Base-by-base conservation (phyloP, 768 basidiomycete genomes). In the Rhodotorula toruloides region DNA sequence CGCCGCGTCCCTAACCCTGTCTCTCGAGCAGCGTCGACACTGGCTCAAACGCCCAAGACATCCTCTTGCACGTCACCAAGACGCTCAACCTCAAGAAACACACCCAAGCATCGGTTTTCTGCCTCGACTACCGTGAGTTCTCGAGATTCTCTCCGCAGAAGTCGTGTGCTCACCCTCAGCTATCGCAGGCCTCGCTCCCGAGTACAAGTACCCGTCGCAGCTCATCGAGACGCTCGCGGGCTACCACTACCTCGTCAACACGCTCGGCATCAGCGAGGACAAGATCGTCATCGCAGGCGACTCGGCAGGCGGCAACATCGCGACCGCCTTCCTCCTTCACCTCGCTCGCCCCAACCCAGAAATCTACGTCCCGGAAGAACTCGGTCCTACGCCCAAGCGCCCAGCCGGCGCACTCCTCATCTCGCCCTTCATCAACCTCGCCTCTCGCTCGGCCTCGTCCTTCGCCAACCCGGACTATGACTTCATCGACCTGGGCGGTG, bases 281-380 rank as follows among this genome's bases (percentile, higher is more conserved):
- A 78, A 87, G 71, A 85, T 91, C 73, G 80, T 87, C 54, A 55
- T 89, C 39, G 79, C 79, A 14, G 89, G 89, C 7, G 88, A 91
- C 74, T 90, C 87, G 5, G 87, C 89, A 0, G 89, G 89, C 3
- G 89, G 81, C 6, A 87, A 90, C 76, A 82, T 90, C 34, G 83
- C 84, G 0, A 54, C 76, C 10, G 67, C 71, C 0, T 66, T 79
- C 43, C 72, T 76, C 3, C 74, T 76, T 31, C 77, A 79, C 57
- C 74, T 79, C 34, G 65, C 70, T 2, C 65, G 70, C 13, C 70
- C 70, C 5, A 40, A 62, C 14, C 32, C 29, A 12, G 58, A 56
- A 13, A 63, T 71, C 54, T 36, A 36, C 10, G 52, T 66, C 3
- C 70, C 70, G 0, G 16, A n/a, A 9, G 36, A 49, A 31, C 58